Percentiles rank a stretch among this genome's conserved stretches.
Conservation (phyloP, 768 basidiomycete genomes). For the Brasilioporus rufonigricans region DNA sequence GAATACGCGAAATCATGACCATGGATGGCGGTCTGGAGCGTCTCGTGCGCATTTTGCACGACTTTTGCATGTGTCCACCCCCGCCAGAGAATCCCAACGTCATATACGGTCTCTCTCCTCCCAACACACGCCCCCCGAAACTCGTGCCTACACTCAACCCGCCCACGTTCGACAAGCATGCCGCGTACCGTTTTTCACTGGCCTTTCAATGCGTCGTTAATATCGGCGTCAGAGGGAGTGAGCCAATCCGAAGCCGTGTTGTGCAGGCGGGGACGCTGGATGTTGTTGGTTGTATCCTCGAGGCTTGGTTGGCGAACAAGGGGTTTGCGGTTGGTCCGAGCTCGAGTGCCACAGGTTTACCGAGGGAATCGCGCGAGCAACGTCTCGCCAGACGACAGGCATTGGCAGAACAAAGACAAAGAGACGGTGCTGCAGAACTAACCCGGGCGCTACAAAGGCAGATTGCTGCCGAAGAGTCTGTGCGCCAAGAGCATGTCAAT, state of each 20-base stretch:
- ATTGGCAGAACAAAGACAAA: conserved; percentile 51
- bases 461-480: conserved; percentile 37
- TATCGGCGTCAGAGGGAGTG: conserved; percentile 93
- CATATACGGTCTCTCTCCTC: conserved; percentile 76
- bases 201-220: conserved; percentile 98
- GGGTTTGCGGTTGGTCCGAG: conserved; percentile 86
- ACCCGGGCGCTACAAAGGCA: conserved; percentile 57
- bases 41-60: conserved; percentile 86
- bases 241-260: conserved; percentile 85
- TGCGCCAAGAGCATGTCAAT: conserved; percentile 8
- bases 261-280: conserved; percentile 94
- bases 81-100: conserved; percentile 74
- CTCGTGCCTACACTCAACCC: conserved; percentile 64
- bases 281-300: conserved; percentile 90
- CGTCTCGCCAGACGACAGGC: conserved; percentile 60
- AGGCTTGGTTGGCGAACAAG: conserved; percentile 87
- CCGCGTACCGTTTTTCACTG: conserved; percentile 85
- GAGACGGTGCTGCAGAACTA: conserved; percentile 53
- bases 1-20: conserved; percentile 98
- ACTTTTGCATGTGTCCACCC: conserved; percentile 81
- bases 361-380: conserved; percentile 74
- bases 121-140: conserved; percentile 54
- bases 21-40: conserved; percentile 97
- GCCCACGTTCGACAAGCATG: conserved; percentile 71
- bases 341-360: conserved; percentile 69